Base-by-base conservation (phyloP, 768 basidiomycete species). In the Coprinellus aureogranulatus region DNA sequence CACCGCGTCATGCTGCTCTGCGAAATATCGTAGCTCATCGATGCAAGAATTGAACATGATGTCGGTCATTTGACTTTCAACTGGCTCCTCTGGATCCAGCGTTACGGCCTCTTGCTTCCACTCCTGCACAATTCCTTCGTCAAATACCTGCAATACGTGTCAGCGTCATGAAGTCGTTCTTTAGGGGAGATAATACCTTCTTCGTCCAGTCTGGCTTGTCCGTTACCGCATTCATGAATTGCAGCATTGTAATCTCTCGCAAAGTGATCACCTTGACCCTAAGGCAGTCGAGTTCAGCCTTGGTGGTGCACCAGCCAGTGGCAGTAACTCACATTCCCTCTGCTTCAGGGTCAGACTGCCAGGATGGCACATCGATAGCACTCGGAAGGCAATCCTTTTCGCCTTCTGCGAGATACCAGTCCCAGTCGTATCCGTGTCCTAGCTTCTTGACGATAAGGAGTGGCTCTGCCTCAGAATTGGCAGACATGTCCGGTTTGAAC, bases 211-310 rank as follows among this genome's bases (percentile, higher is more conserved):
- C 59, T 3, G 55, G 31, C 41, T 65, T 63, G 25, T 67, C 65
- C 11, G 65, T 65, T 16, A 63, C n/a, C 23, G 52, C 40, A 41
- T 67, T 61, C 62, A 64, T 67, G 41, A 67, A 58, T 4, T 46
- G 28, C 27, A 65, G 8, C 65, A 67, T 65, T 2, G 58, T 51
- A 18, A 61, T 44, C 48, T 67, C 65, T 31, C 62, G 58, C 4
- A 65, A 44, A 4, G 64, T 58, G 20, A 57, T 56, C 25, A 62
- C 18, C 8, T 44, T 44, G 8, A 44, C 41, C 20, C 20, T 44
- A 8, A 44, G 20, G 18, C 37, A 18, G 9, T 39, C 37, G 37
- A 39, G 18, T 9, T 9, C 9, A 9, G 37, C 37, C 10, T 39
- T 39, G 18, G 37, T 39, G 37, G n/a, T n/a, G n/a, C n/a, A n/a